Evolutionary conservation across 495 filamentous ascomycete genomes (phyloP), one percentile per base, ranked within the genome.

Genomic region (Ascodesmis nigricans): DNA sequence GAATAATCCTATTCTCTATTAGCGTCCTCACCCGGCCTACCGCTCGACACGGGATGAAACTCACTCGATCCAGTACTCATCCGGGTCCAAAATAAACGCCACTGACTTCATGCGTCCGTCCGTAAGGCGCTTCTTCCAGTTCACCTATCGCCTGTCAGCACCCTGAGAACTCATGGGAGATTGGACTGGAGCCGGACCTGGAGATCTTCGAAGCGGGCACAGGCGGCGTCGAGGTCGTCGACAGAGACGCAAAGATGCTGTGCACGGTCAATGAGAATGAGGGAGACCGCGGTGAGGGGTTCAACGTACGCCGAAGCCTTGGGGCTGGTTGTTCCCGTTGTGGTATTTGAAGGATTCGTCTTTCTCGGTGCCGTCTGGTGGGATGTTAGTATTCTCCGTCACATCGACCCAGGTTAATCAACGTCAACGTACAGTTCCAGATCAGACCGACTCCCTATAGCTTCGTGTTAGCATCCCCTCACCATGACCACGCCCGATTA

Each of bases 101-200:
- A 93, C 71, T 48, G 82, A 77, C 65, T 77, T 81, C 81, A 91
- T 91, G 25, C 76, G 62, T 0, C 82, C 83, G 39, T 93, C 82
- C 10, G 74, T 83, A 37, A 97, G 65, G 42, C 78, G 63, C 71
- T 93, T 95, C 66, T 91, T 90, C 75, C 80, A 97, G 54, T 69
- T 71, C 18, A 84, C 73, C n/a, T 30, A n/a, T n/a, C n/a, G n/a
- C n/a, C n/a, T n/a, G n/a, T n/a, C n/a, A n/a, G n/a, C n/a, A n/a
- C n/a, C n/a, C n/a, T n/a, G n/a, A n/a, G n/a, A n/a, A n/a, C n/a
- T n/a, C n/a, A n/a, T n/a, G n/a, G n/a, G n/a, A n/a, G n/a, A n/a
- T n/a, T n/a, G n/a, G n/a, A n/a, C n/a, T n/a, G n/a, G n/a, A n/a
- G n/a, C n/a, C n/a, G n/a, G n/a, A n/a, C n/a, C 5, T 75, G 67